These are phyloP conservation scores for Lactarius pseudohatsudake DNA, from an alignment of 768 basidiomycete genomes.

Conservation along the genomic window DNA sequence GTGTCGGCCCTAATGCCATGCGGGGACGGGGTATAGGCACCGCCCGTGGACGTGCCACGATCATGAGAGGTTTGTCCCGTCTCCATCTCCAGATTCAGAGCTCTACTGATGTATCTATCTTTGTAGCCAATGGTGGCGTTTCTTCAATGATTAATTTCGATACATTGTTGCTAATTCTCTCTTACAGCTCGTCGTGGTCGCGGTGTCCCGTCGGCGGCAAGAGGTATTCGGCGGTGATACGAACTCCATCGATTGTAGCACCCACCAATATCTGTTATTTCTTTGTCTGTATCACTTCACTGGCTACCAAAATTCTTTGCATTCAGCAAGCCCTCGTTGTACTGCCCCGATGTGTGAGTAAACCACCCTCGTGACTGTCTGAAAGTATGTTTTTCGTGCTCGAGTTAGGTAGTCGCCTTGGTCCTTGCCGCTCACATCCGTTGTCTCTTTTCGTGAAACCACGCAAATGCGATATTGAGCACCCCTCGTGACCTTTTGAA, in stretches of 20 bases:
- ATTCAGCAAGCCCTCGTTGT: neutral
- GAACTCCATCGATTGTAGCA: constrained; percentile 20
- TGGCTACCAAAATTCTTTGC: constrained; percentile 9
- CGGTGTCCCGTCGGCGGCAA: constrained; percentile 68
- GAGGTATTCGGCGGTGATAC: constrained; percentile 78
- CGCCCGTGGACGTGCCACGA: constrained; percentile 96
- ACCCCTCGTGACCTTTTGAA: constrained; percentile 52
- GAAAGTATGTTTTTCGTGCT: too few relatives aligned
- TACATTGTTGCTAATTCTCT: constrained; percentile 26
- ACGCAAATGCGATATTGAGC: constrained; percentile 1
- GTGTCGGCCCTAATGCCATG: constrained; percentile 98
- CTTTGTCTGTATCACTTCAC: constrained; percentile 21
- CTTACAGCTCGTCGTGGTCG: constrained; percentile 80
- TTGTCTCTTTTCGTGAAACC: too few relatives aligned
- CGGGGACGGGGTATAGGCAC: constrained; percentile 98
- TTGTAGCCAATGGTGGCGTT: constrained; percentile 67
- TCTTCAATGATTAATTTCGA: neutral
- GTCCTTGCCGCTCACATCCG: too few relatives aligned
- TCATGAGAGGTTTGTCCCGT: constrained; percentile 83
- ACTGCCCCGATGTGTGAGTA: neutral
- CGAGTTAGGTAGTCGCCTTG: too few relatives aligned
- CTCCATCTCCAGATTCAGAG: constrained; percentile 16
- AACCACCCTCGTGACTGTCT: too few relatives aligned
- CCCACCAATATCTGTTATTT: constrained; percentile 23
- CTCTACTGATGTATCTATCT: constrained; percentile 30